Base-by-base conservation (phyloP, 306 rosid genomes). In the Prunus fruticosa region DNA sequence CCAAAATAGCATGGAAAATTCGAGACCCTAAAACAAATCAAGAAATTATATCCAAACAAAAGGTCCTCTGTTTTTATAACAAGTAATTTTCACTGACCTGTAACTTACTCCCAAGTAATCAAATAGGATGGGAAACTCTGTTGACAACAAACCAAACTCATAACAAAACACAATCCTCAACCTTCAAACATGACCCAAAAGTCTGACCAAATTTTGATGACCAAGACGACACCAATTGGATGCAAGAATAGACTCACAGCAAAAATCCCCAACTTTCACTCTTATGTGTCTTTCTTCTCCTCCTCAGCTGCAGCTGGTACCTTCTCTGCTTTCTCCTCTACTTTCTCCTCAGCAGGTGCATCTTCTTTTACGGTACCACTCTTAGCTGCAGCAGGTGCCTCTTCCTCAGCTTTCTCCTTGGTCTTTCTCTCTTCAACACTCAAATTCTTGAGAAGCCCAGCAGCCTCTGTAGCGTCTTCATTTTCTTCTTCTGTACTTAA, bases 361-460 rank as follows among this genome's bases (percentile, higher is more conserved):
- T 80, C 91, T 41, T 74, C 74, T 82, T 71, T 83, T 72, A 47
- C 86, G 19, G 86, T 6, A 32, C 78, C 87, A 2, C 67, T 80
- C 85, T 76, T 77, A 20, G 52, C 5, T 67, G 68, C 79, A 65
- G 78, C 75, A 52, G 77, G 43, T 11, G 45, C 56, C 6, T 68
- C 77, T 45, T 82, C 85, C 50, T 0, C 80, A 11, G 83, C 71
- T 74, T 88, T 82, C 27, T 74, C 87, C 73, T 86, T 89, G 11
- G 43, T 38, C 60, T 85, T 84, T 73, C 85, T 87, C 74, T 92
- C 98, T 58, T 84, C 89, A 52, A 96, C 99, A 66, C 73, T 91
- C 88, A 96, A 87, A 19, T 86, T 86, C 80, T 89, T 86, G 25
- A 96, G 89, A 63, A 89, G 91, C 75, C 76, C 88, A 56, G 99